Evolutionary conservation across 1,284 basidiomycete species (phyloP).

Genomic region (Bothia castanella): DNA sequence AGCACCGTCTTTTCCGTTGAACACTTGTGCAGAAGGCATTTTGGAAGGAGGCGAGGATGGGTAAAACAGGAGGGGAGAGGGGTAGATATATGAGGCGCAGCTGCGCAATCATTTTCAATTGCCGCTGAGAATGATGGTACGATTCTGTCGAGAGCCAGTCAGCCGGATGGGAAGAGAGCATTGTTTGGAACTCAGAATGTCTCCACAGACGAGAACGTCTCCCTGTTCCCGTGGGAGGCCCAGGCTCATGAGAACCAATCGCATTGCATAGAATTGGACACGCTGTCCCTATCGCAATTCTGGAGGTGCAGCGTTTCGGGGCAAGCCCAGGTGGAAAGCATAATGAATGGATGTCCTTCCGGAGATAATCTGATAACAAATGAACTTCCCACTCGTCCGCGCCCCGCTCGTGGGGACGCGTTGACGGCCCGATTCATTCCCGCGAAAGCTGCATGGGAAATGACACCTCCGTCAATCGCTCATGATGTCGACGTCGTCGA

Average conservation of each 20-base stretch:
- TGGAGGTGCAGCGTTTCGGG: not conserved
- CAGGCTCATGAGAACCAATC: slow-evolving; percentile 13
- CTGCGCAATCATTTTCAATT: slow-evolving; percentile 24
- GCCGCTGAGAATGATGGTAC: slow-evolving; percentile 25
- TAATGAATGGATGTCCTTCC: too few relatives aligned
- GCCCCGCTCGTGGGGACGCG: not conserved
- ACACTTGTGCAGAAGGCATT: slow-evolving; percentile 67
- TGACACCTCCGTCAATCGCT: not conserved
- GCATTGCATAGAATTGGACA: not conserved
- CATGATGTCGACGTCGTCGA: not conserved
- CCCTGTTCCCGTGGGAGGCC: slow-evolving; percentile 1
- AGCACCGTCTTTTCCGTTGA: slow-evolving; percentile 52
- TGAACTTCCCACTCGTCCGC: not conserved
- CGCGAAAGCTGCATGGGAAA: slow-evolving; percentile 11
- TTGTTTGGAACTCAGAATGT: slow-evolving; percentile 15
- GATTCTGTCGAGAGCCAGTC: slow-evolving; percentile 4
- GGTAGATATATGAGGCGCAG: slow-evolving; percentile 8
- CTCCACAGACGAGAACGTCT: slow-evolving; percentile 1
- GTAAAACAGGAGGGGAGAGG: not conserved
- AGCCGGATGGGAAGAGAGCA: slow-evolving; percentile 14
- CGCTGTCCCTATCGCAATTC: not conserved
- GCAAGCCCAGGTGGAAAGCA: too few relatives aligned
- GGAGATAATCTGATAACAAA: not conserved
- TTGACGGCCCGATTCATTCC: slow-evolving; percentile 14
- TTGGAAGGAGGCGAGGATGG: slow-evolving; percentile 8